phyloP scores from a whole-genome alignment of 2,329 filamentous ascomycete genomes.

The Paecilomyces niveus region DNA sequence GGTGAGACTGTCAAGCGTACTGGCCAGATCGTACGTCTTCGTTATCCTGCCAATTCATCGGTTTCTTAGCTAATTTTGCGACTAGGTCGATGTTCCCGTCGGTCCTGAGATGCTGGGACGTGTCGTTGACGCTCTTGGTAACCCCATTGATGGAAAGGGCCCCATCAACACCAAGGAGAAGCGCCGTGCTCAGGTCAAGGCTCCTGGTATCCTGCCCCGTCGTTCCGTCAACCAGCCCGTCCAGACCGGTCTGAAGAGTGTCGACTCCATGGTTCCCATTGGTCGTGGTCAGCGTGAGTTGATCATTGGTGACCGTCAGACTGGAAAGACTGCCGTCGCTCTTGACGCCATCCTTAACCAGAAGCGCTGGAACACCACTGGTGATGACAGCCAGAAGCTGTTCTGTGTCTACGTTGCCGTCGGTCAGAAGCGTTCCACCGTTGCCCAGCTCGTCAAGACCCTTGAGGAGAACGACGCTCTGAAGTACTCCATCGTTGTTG shows the following conservation, averaged over 20 bases:
- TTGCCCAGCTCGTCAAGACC: constrained; percentile 98
- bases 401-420: constrained; percentile 99
- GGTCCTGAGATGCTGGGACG: constrained; percentile 88
- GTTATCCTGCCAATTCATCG: not conserved
- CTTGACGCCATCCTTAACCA: constrained; percentile 99
- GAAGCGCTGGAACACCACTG: constrained; percentile 88
- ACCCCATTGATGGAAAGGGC: constrained; percentile 99
- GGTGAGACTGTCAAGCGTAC: constrained; percentile 99
- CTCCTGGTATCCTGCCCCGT: constrained; percentile 94
- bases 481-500: constrained; percentile 93
- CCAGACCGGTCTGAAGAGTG: constrained; percentile 97
- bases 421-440: constrained; percentile 98
- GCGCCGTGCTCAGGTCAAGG: constrained; percentile 97
- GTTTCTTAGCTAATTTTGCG: constrained; percentile 10
- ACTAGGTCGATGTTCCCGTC: constrained; percentile 90
- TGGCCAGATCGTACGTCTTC: constrained; percentile 82
- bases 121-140: constrained; percentile 97
- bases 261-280: constrained; percentile 99
- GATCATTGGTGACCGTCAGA: constrained; percentile 99
- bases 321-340: constrained; percentile 97
- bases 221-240: constrained; percentile 97
- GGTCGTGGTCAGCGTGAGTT: constrained; percentile 99
- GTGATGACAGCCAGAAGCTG: constrained; percentile 94
- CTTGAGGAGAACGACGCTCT: constrained; percentile 99
- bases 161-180: constrained; percentile 86